Conservation (phyloP, 78 protist genomes). For the Dictyostelium capitatum region DNA sequence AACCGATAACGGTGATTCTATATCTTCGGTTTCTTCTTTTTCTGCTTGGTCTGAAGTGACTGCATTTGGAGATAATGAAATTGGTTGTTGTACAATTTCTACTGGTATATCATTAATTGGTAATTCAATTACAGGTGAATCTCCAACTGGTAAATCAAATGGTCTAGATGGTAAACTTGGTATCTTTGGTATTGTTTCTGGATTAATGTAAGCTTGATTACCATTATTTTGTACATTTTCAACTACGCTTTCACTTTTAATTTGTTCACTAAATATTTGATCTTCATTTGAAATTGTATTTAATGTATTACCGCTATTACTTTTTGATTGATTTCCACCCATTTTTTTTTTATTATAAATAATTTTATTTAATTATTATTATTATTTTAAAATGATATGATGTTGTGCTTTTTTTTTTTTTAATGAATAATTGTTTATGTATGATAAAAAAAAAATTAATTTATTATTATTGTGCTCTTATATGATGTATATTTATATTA, state of each 20-base stretch:
- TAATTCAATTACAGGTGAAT: constrained; percentile 6
- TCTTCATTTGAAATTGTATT: background rate
- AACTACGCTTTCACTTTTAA: background rate
- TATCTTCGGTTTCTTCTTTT: background rate
- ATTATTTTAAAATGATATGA: no score
- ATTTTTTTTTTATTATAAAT: constrained; percentile 4
- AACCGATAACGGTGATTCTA: background rate
- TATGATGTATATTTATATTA: no score
- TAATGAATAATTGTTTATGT: no score
- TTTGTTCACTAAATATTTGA: background rate
- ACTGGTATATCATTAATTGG: background rate
- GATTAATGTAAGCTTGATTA: background rate
- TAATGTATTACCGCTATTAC: background rate
- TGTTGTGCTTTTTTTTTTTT: background rate
- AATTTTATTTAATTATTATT: no score
- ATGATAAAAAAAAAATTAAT: background rate
- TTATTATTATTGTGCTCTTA: no score
- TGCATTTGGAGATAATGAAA: background rate
- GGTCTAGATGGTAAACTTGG: constrained; percentile 25
- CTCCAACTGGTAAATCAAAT: constrained; percentile 15
- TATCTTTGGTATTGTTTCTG: background rate
- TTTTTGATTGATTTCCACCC: background rate
- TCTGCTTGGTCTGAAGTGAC: background rate
- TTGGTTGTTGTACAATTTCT: constrained; percentile 1
- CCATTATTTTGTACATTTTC: background rate